Evolutionary conservation across 495 filamentous ascomycete genomes (phyloP).

Genomic region (Annulohypoxylon maeteangense): DNA sequence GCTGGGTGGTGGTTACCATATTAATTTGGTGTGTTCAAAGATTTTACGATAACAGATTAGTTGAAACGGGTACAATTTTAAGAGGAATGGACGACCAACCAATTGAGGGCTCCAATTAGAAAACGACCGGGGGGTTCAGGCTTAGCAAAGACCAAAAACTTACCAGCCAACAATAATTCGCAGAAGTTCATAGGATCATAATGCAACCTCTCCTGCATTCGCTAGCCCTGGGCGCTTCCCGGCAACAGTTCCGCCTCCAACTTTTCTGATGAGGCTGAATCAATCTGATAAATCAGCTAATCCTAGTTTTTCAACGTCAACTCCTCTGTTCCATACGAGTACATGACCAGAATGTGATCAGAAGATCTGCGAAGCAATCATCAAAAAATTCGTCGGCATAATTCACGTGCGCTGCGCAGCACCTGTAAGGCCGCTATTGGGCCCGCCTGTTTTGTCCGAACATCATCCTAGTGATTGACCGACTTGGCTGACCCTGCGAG

Average conservation of each 20-base stretch:
- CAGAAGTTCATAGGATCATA: slow-evolving; percentile 12
- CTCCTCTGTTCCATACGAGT: slow-evolving; percentile 31
- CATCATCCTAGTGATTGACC: slow-evolving; percentile 16
- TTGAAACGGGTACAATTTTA: slow-evolving; percentile 5
- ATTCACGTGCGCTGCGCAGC: slow-evolving; percentile 28
- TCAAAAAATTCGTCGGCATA: slow-evolving; percentile 28
- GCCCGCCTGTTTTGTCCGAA: slow-evolving; percentile 35
- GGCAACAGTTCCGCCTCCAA: slow-evolving; percentile 41
- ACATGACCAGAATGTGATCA: slow-evolving; percentile 27
- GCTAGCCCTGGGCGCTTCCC: slow-evolving; percentile 10
- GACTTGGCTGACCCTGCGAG: slow-evolving; percentile 12
- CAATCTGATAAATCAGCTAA: slow-evolving; percentile 40
- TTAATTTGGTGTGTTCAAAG: neutral
- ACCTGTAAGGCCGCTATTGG: slow-evolving; percentile 37
- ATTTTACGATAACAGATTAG: slow-evolving; percentile 32
- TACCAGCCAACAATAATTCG: slow-evolving; percentile 27
- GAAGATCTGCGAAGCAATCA: slow-evolving; percentile 12
- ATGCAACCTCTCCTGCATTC: slow-evolving; percentile 37
- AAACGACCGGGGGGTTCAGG: slow-evolving; percentile 1
- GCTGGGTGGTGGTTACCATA: neutral
- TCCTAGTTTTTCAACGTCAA: slow-evolving; percentile 43
- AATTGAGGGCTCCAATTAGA: slow-evolving; percentile 46
- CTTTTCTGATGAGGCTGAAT: slow-evolving; percentile 46
- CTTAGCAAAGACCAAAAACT: neutral
- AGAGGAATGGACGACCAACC: slow-evolving; percentile 1